phyloP scores from a whole-genome alignment of 768 basidiomycete species.

The Suillus alpinus region DNA sequence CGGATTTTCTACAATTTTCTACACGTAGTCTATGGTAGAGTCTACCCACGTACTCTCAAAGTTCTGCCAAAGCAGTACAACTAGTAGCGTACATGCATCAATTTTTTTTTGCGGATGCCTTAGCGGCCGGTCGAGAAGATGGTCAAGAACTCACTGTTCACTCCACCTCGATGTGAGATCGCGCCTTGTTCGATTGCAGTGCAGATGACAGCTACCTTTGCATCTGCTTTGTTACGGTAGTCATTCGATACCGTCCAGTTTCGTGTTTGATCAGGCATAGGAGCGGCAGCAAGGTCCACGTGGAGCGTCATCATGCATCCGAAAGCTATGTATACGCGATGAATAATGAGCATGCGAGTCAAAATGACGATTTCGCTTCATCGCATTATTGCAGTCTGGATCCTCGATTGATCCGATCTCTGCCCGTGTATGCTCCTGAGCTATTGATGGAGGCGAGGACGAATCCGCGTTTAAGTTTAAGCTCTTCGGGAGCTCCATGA shows the following conservation, averaged over 20 bases:
- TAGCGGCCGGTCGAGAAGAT: not conserved
- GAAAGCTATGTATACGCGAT: slow-evolving; percentile 47
- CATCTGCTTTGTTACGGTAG: slow-evolving; percentile 59
- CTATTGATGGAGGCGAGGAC: slow-evolving; percentile 24
- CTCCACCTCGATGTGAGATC: not conserved
- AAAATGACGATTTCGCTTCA: slow-evolving; percentile 29
- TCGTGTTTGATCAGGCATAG: slow-evolving; percentile 34
- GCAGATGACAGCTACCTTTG: slow-evolving; percentile 54
- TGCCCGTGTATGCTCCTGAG: slow-evolving; percentile 14
- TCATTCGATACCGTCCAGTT: slow-evolving; percentile 45
- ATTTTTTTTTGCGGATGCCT: not conserved
- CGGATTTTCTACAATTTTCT: too few species aligned
- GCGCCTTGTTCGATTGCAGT: slow-evolving; percentile 52
- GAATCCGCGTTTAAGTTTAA: slow-evolving; percentile 34
- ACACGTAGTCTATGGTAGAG: too few species aligned
- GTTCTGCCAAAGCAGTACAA: not conserved
- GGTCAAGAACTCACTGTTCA: not conserved
- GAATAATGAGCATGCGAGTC: slow-evolving; percentile 2
- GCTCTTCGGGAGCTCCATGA: slow-evolving; percentile 39
- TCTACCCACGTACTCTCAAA: too few species aligned
- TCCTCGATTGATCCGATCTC: not conserved
- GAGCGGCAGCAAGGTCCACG: slow-evolving; percentile 33
- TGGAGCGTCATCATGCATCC: slow-evolving; percentile 50
- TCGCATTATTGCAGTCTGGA: slow-evolving; percentile 12
- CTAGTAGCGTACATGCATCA: not conserved